Base-by-base conservation (phyloP, 192 early-diverging fungal genomes). In the Umbelopsis vinacea region DNA sequence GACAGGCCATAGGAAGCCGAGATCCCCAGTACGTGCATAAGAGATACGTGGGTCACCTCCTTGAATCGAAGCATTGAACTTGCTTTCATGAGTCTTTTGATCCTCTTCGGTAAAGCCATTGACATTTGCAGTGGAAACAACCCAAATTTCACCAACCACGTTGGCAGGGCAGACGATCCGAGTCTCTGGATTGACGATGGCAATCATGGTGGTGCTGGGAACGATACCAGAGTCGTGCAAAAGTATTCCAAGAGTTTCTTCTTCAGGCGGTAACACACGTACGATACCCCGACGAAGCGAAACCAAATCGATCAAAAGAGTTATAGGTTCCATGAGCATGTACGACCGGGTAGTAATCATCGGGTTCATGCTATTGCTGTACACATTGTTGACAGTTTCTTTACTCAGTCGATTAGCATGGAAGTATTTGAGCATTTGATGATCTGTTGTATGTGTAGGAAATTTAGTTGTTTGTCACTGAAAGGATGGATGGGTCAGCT, bases 131-230 rank as follows among this genome's bases (percentile, higher is more conserved):
- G 88, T 84, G 19, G 88, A 90, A 26, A 83, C 88, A 15, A 96
- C 93, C 93, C 93, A 96, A 15, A 96, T 94, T 81, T 95, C 94
- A 50, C 94, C 94, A 66, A 95, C 82, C 52, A 87, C 84, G 46
- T 92, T 88, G 5, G 86, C 86, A 7, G 86, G 77, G 71, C 92
- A 89, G 9, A 93, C 81, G n/a, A 75, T 81, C 11, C 85, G 84
- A 14, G 93, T 93, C 66, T 84, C 84, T 1, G 94, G 92, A 60
- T 96, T 87, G 35, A 96, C 91, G 66, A 96, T 94, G 26, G 92
- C 94, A 33, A 94, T 85, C 80, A 92, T 90, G 0, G 94, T 93
- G 70, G 90, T 90, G 55, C 88, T 90, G 6, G 90, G 82, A 2
- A 93, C 87, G 60, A 86, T 92, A 66, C 91, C 91, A 46, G 87